Conservation (phyloP, 2,329 filamentous ascomycete genomes). For the Nemania diffusa region DNA sequence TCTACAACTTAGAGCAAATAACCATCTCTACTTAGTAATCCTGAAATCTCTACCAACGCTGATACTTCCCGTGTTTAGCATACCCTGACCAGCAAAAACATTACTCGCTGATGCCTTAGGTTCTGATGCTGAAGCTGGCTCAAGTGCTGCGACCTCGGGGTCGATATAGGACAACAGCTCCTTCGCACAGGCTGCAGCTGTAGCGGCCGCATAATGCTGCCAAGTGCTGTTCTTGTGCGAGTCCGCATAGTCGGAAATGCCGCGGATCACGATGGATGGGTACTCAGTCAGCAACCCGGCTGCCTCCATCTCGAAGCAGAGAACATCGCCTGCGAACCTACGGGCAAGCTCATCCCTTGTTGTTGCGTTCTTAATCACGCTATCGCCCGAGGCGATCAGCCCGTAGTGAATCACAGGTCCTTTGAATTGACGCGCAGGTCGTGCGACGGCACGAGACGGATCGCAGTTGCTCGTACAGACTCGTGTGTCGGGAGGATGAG, state of each 20-base stretch:
- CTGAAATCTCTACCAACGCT: not conserved
- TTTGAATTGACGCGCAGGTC: not conserved
- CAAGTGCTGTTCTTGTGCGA: slow-evolving; percentile 15
- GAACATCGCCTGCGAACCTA: not conserved
- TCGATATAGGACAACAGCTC: slow-evolving; percentile 16
- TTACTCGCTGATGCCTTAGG: not conserved
- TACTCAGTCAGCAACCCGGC: slow-evolving; percentile 19
- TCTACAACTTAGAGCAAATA: too few species aligned
- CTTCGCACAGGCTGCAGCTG: slow-evolving; percentile 23
- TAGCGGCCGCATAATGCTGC: slow-evolving; percentile 14
- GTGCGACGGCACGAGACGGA: not conserved
- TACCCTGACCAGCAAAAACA: slow-evolving; percentile 4
- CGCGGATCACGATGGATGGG: slow-evolving; percentile 11
- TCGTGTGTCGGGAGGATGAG: too few species aligned
- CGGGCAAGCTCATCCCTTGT: not conserved
- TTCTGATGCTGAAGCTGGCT: not conserved
- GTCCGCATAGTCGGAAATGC: slow-evolving; percentile 25
- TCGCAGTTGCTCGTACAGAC: too few species aligned
- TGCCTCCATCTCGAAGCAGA: slow-evolving; percentile 29
- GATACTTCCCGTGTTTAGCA: slow-evolving; percentile 1
- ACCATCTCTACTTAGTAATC: not conserved
- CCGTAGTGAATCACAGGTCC: slow-evolving; percentile 18
- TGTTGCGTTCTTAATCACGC: not conserved
- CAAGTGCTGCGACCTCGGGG: not conserved
- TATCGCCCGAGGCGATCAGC: slow-evolving; percentile 24